Conservation (phyloP, 1,139 yeast species). For the Candida tetrigidarum region DNA sequence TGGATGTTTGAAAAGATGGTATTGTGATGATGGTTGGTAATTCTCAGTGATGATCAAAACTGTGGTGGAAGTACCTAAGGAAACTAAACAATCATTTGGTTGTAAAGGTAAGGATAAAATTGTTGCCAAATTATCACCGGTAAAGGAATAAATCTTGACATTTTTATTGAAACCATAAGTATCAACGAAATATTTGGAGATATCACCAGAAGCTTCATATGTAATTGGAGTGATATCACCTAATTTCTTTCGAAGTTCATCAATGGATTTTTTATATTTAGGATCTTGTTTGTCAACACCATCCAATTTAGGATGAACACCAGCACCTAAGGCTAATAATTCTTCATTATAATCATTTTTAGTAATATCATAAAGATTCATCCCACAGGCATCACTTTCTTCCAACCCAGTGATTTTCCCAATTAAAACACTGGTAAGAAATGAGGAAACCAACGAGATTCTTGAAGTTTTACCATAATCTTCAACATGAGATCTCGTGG, state of each 20-base stretch:
- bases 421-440: constrained; percentile 70
- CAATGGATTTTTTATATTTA: constrained; percentile 30
- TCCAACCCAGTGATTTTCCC: constrained; percentile 72
- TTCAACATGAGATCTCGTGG: constrained; percentile 53
- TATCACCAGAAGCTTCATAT: constrained; percentile 40
- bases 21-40: constrained; percentile 78
- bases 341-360: constrained; percentile 56
- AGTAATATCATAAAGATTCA: constrained; percentile 77
- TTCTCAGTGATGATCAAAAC: constrained; percentile 79
- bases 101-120: constrained; percentile 79
- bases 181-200: constrained; percentile 61
- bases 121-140: constrained; percentile 93
- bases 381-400: constrained; percentile 90
- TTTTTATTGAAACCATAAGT: constrained; percentile 62
- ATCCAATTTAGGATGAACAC: constrained; percentile 44
- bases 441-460: constrained; percentile 79
- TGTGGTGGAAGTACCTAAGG: constrained; percentile 91
- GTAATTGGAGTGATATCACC: constrained; percentile 58
- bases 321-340: constrained; percentile 56
- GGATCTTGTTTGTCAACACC: constrained; percentile 29
- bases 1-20: constrained; percentile 88
- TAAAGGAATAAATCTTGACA: constrained; percentile 69
- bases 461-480: constrained; percentile 59
- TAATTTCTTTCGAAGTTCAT: constrained; percentile 48
- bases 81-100: constrained; percentile 76